These are phyloP conservation scores for Purpureocillium lavendulum DNA, from an alignment of 2,329 filamentous ascomycete genomes.

Conservation along the genomic window DNA sequence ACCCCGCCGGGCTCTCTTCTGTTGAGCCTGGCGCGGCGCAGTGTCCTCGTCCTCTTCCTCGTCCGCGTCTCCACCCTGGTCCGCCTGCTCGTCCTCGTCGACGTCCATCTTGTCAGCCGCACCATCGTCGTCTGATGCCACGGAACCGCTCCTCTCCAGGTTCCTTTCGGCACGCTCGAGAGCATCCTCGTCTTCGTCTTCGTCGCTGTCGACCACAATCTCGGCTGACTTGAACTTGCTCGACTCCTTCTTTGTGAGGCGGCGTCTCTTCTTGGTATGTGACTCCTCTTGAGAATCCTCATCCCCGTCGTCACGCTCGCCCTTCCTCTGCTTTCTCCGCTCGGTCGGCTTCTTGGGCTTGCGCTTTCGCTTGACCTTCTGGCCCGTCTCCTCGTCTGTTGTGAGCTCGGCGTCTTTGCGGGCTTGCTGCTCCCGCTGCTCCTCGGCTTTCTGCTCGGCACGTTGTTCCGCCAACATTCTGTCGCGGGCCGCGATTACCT, in stretches of 20 bases:
- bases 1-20: slow-evolving; percentile 40
- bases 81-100: slow-evolving; percentile 28
- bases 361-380: slow-evolving; percentile 73
- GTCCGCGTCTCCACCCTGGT: slow-evolving; percentile 28
- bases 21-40: slow-evolving; percentile 11
- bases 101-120: slow-evolving; percentile 44
- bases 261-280: slow-evolving; percentile 54
- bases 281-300: slow-evolving; percentile 33
- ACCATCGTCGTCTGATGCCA: slow-evolving; percentile 26
- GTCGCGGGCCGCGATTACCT: slow-evolving; percentile 70
- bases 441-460: slow-evolving; percentile 11
- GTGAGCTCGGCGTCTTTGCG: slow-evolving; percentile 65
- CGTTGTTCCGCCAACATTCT: slow-evolving; percentile 62
- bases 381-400: slow-evolving; percentile 73
- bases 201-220: slow-evolving; percentile 71
- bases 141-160: slow-evolving; percentile 26
- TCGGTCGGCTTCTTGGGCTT: slow-evolving; percentile 31
- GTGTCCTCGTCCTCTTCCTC: slow-evolving; percentile 33
- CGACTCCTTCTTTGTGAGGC: slow-evolving; percentile 39
- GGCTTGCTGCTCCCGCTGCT: slow-evolving; percentile 16
- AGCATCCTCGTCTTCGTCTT: slow-evolving; percentile 38
- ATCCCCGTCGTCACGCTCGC: slow-evolving; percentile 25
- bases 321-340: slow-evolving; percentile 53
- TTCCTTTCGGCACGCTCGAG: slow-evolving; percentile 37
- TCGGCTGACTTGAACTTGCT: slow-evolving; percentile 80